A percentile compares a stretch with the other conserved stretches of the same genome.
Evolutionary conservation across 1,139 yeast species (phyloP).

Genomic region (Suhomyces chickasaworum): DNA sequence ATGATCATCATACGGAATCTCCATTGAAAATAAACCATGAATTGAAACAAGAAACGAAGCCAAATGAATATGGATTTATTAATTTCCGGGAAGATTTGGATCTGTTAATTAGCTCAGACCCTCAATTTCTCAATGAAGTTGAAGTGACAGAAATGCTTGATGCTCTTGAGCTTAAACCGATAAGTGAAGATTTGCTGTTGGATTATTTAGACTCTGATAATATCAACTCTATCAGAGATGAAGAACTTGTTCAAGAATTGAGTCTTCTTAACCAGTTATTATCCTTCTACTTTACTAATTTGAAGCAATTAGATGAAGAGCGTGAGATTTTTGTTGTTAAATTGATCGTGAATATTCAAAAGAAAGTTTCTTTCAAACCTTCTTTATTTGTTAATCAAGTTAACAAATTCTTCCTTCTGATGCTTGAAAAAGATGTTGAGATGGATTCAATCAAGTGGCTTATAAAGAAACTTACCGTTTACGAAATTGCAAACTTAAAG

Average conservation of each 20-base stretch:
- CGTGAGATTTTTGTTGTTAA: slow-evolving; percentile 12
- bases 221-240: background rate
- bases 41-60: slow-evolving; percentile 4
- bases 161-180: background rate
- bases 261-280: slow-evolving; percentile 7
- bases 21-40: slow-evolving; percentile 28
- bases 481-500: slow-evolving; percentile 22
- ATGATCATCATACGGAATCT: slow-evolving; percentile 6
- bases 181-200: background rate
- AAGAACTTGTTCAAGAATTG: background rate
- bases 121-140: slow-evolving; percentile 16
- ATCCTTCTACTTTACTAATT: background rate
- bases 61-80: slow-evolving; percentile 10
- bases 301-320: slow-evolving; percentile 9
- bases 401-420: slow-evolving; percentile 11
- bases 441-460: slow-evolving; percentile 1
- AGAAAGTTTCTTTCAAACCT: slow-evolving; percentile 17
- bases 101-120: slow-evolving; percentile 18
- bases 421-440: slow-evolving; percentile 11
- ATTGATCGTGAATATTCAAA: slow-evolving; percentile 23
- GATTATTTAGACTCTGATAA: background rate
- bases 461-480: slow-evolving; percentile 24
- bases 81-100: slow-evolving; percentile 35
- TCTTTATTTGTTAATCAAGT: slow-evolving; percentile 10
- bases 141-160: slow-evolving; percentile 25